A percentile compares a stretch with the other conserved stretches of the same genome.
Evolutionary conservation across 108 stramenopile genomes (phyloP).

Genomic region (Chaetoceros tenuissimus): DNA sequence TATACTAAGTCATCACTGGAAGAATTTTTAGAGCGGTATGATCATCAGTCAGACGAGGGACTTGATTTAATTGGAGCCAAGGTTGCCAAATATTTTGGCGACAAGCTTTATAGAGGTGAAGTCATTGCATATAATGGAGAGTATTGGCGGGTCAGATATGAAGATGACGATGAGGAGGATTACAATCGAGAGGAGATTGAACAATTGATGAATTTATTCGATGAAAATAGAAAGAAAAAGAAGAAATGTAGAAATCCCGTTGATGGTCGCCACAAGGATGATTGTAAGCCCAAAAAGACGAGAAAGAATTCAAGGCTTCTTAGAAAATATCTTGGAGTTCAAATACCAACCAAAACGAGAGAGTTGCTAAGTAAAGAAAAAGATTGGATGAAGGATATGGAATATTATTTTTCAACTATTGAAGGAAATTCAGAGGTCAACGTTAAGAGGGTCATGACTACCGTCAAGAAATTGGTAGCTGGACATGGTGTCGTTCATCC

Average conservation of each 20-base stretch:
- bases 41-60: too few relatives aligned
- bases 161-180: conserved; percentile 7
- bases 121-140: not conserved
- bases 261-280: not conserved
- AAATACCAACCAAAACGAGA: not conserved
- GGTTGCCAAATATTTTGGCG: conserved; percentile 3
- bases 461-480: not conserved
- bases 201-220: not conserved
- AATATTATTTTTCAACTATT: not conserved
- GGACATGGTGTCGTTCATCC: not conserved
- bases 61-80: conserved; percentile 2
- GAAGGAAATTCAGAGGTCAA: not conserved
- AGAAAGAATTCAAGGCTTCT: too few relatives aligned
- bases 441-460: not conserved
- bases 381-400: not conserved
- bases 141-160: conserved; percentile 3
- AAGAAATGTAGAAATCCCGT: too few relatives aligned
- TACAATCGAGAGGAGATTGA: not conserved
- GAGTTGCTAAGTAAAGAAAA: not conserved
- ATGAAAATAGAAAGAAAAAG: not conserved
- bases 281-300: not conserved
- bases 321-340: too few relatives aligned
- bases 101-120: conserved; percentile 1
- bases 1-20: too few relatives aligned
- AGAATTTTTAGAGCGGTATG: too few relatives aligned